Evolutionary conservation across 441 rosid species (phyloP), one percentile per base, ranked within the genome.

Genomic region (Rhodomyrtus psidioides): DNA sequence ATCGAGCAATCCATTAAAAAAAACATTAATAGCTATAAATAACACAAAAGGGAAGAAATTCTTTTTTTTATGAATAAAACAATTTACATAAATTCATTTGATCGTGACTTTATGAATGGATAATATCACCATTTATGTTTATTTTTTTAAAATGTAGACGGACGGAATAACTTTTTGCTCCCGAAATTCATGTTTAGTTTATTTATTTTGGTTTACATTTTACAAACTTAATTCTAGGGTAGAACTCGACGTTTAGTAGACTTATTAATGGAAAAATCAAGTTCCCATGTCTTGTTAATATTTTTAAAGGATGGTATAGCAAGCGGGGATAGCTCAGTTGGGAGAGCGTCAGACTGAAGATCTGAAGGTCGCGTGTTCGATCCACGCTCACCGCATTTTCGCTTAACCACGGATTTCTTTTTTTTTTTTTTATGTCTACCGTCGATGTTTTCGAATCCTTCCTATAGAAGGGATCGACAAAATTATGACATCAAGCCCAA

Each of bases 311-410:
- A n/a, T n/a, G n/a, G n/a, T n/a, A n/a, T n/a, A n/a, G n/a, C n/a
- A n/a, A n/a, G 85, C 81, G 85, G 85, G 85, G 79, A 84, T 84
- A 84, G 85, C 85, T 84, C 81, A 84, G 85, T 84, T 84, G 85
- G 85, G 85, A 84, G 85, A 60, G 85, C 85, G 85, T 84, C 85
- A 60, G 85, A 59, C 85, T 84, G 85, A 84, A 84, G 85, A 84
- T 84, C 85, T 65, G 79, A 65, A 65, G 79, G 85, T 83, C 85
- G 85, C 85, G 85, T 83, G 85, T 83, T 83, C 85, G 85, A 83
- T 57, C 85, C 85, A 83, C 85, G 85, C 85, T 83, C 85, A 83
- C 85, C 85, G 85, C 85, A 83, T 51, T 70, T 70, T 65, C 1
- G 51, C 51, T 46, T 9, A 46, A 46, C 51, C 51, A 46, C 10